A percentile compares a stretch with the other conserved stretches of the same genome.
These are phyloP conservation scores for Somion occarium DNA, from an alignment of 1,284 basidiomycete genomes.

Conservation along the genomic window DNA sequence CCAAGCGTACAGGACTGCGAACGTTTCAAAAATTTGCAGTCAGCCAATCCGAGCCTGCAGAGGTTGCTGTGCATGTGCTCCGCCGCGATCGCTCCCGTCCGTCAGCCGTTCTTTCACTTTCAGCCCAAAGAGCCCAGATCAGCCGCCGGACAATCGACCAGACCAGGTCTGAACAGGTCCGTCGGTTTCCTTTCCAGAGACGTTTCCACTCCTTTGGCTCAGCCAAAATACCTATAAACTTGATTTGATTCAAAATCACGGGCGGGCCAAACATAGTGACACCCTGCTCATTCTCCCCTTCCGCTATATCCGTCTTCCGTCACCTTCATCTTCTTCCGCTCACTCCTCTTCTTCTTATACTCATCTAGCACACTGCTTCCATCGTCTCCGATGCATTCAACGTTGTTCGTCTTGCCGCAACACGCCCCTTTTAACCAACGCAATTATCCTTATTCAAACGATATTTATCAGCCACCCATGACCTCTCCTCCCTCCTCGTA, in stretches of 20 bases:
- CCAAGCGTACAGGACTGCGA: too few species aligned
- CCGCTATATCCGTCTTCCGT: constrained; percentile 2
- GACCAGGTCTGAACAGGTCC: neutral
- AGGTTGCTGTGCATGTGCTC: neutral
- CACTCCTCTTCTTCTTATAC: neutral
- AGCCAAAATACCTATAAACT: neutral
- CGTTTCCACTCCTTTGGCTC: neutral
- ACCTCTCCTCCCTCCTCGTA: neutral
- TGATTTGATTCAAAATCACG: neutral
- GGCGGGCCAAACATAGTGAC: neutral
- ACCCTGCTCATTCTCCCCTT: neutral
- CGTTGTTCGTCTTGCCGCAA: neutral
- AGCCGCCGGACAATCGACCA: neutral
- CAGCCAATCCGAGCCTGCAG: neutral
- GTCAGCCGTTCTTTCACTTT: neutral
- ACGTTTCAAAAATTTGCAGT: neutral
- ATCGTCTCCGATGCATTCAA: constrained; percentile 3
- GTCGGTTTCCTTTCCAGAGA: neutral
- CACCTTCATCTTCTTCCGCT: neutral
- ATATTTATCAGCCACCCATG: neutral
- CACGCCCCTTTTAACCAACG: neutral
- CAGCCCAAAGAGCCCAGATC: neutral
- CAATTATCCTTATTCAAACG: neutral
- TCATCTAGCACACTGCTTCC: constrained; percentile 2
- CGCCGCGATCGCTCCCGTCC: neutral